These are phyloP conservation scores for Mucor plumbeus DNA, from an alignment of 371 early-diverging fungal genomes.

Conservation along the genomic window DNA sequence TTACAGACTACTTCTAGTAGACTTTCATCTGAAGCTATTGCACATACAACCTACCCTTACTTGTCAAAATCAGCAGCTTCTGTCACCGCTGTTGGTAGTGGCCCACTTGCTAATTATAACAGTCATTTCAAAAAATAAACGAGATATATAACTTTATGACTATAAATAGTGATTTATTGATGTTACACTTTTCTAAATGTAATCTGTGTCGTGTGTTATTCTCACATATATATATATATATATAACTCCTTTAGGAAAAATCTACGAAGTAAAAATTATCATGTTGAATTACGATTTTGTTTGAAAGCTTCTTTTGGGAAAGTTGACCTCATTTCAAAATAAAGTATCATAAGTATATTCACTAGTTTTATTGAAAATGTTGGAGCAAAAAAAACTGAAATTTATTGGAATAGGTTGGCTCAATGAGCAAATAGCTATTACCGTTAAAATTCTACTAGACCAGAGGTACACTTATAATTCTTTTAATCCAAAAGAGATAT, in stretches of 20 bases:
- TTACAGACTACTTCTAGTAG: conserved; percentile 27
- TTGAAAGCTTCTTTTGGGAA: not conserved
- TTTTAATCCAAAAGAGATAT: too few relatives aligned
- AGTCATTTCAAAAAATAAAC: conserved; percentile 10
- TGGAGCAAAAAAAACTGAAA: too few relatives aligned
- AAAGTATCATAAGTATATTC: too few relatives aligned
- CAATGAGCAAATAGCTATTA: too few relatives aligned
- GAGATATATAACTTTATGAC: not conserved
- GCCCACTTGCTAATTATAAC: conserved; percentile 18
- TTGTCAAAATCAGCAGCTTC: conserved; percentile 10
- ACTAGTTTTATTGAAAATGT: too few relatives aligned
- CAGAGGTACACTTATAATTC: too few relatives aligned
- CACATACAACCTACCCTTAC: conserved; percentile 21
- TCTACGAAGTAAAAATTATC: not conserved
- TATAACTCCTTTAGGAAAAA: not conserved
- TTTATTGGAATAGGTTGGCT: too few relatives aligned
- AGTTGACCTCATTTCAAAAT: not conserved
- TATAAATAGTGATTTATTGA: not conserved
- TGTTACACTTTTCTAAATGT: not conserved
- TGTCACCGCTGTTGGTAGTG: conserved; percentile 3
- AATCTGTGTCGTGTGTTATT: not conserved
- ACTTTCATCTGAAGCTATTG: conserved; percentile 28
- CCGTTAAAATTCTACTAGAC: too few relatives aligned
- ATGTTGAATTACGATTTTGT: too few relatives aligned
- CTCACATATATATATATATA: not conserved